Conservation (phyloP, 2,329 filamentous ascomycete genomes). For the Colletotrichum sp. region DNA sequence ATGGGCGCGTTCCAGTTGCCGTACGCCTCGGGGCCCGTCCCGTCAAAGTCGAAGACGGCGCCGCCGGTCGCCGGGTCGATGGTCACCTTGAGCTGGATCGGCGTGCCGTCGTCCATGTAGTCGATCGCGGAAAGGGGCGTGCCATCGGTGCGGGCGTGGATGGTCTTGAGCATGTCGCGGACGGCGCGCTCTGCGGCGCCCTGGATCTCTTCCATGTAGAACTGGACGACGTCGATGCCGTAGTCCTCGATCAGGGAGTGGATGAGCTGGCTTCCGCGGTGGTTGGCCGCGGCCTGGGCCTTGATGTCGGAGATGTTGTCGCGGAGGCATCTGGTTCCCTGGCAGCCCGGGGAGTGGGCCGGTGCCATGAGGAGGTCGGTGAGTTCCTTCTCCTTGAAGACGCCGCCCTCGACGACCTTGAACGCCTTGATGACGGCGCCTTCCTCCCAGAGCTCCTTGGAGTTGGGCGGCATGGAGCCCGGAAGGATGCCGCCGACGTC, state of each 20-base stretch:
- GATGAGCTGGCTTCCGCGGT: slow-evolving; percentile 82
- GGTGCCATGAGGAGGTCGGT: slow-evolving; percentile 76
- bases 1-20: slow-evolving; percentile 34
- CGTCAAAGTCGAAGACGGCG: slow-evolving; percentile 64
- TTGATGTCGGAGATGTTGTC: slow-evolving; percentile 90
- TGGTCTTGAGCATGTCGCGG: slow-evolving; percentile 72
- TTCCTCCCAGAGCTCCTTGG: slow-evolving; percentile 68
- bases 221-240: slow-evolving; percentile 72
- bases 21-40: slow-evolving; percentile 33
- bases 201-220: slow-evolving; percentile 77
- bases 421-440: slow-evolving; percentile 69
- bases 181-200: slow-evolving; percentile 81
- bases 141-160: slow-evolving; percentile 72
- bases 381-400: slow-evolving; percentile 80
- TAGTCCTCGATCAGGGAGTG: slow-evolving; percentile 75
- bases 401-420: slow-evolving; percentile 77
- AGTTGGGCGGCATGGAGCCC: slow-evolving; percentile 83
- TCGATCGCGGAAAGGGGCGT: slow-evolving; percentile 77
- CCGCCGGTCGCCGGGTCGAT: slow-evolving; percentile 78
- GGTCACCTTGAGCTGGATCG: slow-evolving; percentile 75
- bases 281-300: slow-evolving; percentile 86
- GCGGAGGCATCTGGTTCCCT: slow-evolving; percentile 77
- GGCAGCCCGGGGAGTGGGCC: slow-evolving; percentile 76
- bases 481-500: slow-evolving; percentile 84
- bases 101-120: slow-evolving; percentile 87